phyloP scores from a whole-genome alignment of 225 moss, liverwort and hornwort genomes.

The Rhytidiadelphus loreus region DNA sequence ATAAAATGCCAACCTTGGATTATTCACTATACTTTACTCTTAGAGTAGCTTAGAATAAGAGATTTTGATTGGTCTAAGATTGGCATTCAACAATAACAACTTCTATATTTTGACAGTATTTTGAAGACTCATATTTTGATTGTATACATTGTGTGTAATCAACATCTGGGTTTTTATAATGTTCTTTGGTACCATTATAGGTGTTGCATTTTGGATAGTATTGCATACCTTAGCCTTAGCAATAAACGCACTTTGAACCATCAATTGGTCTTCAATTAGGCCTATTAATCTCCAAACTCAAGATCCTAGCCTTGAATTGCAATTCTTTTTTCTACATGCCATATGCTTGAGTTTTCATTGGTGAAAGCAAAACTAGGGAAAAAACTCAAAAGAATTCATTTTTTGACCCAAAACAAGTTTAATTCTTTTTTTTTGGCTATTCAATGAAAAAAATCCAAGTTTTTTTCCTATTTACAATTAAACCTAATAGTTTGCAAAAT shows the following conservation, averaged over 20 bases:
- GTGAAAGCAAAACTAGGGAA: not conserved
- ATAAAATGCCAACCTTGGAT: not conserved
- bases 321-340: not conserved
- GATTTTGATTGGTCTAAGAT: not conserved
- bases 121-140: not conserved
- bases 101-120: not conserved
- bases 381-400: not conserved
- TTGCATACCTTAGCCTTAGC: fast-evolving
- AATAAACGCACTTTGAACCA: not conserved
- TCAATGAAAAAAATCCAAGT: fast-evolving
- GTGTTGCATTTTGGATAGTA: not conserved
- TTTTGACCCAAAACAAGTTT: not conserved
- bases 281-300: no score
- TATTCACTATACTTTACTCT: not conserved
- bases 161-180: fast-evolving
- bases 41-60: fast-evolving
- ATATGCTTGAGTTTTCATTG: not conserved
- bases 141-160: not conserved
- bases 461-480: not conserved
- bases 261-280: not conserved
- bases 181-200: not conserved
- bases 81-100: not conserved
- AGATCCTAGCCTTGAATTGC: not conserved
- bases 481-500: not conserved
- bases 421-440: not conserved